Evolutionary conservation across 139 green algal species (phyloP).

Genomic region (Pleodorina starrii): DNA sequence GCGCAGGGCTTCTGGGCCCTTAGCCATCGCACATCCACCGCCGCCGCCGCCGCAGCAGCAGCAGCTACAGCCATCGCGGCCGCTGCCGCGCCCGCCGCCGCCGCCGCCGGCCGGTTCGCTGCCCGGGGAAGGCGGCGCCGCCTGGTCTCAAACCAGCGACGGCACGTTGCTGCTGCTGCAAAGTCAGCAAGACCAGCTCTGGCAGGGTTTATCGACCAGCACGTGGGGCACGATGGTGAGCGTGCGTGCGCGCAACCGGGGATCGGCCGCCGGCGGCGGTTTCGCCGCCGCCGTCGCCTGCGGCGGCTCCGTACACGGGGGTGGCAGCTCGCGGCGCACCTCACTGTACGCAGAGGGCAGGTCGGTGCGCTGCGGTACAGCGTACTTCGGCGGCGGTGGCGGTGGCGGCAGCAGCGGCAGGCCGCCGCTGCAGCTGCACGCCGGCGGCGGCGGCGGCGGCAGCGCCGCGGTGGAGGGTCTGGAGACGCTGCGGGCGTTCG

Average conservation of each 20-base stretch:
- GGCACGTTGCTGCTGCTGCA: neutral
- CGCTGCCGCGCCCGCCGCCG: neutral
- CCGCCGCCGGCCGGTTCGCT: too few relatives aligned
- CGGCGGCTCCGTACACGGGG: neutral
- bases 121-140: too few relatives aligned
- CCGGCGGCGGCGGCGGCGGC: neutral
- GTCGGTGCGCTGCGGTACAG: conserved; percentile 7
- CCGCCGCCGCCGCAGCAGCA: too few relatives aligned
- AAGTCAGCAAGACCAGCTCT: neutral
- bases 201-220: conserved; percentile 3
- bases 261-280: neutral
- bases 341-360: neutral
- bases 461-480: too few relatives aligned
- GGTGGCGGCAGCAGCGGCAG: neutral
- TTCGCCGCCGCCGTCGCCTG: neutral
- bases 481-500: too few relatives aligned
- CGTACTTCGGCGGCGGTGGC: neutral
- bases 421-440: neutral
- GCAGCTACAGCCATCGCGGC: too few relatives aligned
- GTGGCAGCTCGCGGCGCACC: neutral
- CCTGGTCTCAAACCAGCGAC: neutral
- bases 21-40: neutral
- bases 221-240: conserved; percentile 5
- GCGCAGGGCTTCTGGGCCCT: too few relatives aligned
- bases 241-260: neutral